Base-by-base conservation (phyloP, 495 filamentous ascomycete species). In the Patellaria atrata region DNA sequence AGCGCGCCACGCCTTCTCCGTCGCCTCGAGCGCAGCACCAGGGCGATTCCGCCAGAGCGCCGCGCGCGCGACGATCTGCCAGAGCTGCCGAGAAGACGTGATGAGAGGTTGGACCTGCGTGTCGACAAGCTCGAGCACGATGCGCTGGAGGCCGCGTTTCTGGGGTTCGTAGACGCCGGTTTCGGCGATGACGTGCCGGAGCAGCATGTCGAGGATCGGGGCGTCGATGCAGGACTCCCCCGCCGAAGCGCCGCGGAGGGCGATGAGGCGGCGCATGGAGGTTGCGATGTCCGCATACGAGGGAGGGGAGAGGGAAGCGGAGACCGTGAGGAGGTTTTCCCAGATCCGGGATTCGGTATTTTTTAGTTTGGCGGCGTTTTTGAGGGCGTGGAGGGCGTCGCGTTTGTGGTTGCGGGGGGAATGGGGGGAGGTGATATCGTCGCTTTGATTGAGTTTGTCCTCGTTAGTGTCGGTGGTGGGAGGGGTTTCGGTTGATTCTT, bases 241-340 rank as follows among this genome's bases (percentile, higher is more conserved):
- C 14, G 68, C 61, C 5, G 65, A 66, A 0, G 65, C 51, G 5
- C 67, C 65, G n/a, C 79, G 70, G 15, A 96, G 67, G 14, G 79
- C 76, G 36, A 94, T 73, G 22, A 96, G 54, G 23, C 74, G 70
- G 19, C 62, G 65, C 43, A 89, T 64, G 0, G 79, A 83, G 9
- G 74, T 58, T 11, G 94, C 55, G 13, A 92, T 62, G 25, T 94
- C 82, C 1, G 62, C 54, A 51, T 79, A 79, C 0, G 80, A 69
- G 0, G 79, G 76, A 16, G 85, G 85, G 0, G 67, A 65, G 11
- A 85, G 63, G 6, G 82, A 77, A 3, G 80, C 71, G 0, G 81
- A 77, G 24, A 99, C 76, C 2, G 79, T 82, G 30, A 96, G 67
- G 10, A 94, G 71, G 50, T 99, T 99, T 41, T 92, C 82, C 86